Conservation (phyloP, 164 flowering plant genomes). For the Warburgia ugandensis region DNA sequence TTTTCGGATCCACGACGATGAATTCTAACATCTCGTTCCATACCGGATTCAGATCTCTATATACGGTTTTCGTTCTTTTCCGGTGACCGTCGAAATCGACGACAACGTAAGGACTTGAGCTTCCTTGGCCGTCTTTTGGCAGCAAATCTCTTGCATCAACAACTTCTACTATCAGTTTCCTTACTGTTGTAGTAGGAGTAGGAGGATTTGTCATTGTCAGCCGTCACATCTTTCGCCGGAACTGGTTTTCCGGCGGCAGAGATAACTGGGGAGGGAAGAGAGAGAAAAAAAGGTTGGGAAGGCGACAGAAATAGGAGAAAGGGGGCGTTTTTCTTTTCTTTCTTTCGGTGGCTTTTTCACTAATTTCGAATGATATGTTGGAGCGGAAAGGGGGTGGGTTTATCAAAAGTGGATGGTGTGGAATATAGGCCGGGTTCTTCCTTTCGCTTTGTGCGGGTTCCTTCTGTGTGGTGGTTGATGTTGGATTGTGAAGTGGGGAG, state of each 20-base stretch:
- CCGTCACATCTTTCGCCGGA: constrained; percentile 8
- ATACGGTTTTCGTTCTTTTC: constrained; percentile 52
- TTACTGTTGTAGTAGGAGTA: no score
- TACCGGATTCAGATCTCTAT: constrained; percentile 61
- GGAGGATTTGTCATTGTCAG: no score
- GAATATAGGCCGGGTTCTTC: no score
- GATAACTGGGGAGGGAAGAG: no score
- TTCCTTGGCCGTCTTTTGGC: constrained; percentile 95
- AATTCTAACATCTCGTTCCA: constrained; percentile 91
- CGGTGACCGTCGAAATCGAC: constrained; percentile 80
- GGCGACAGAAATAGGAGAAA: constrained; percentile 1
- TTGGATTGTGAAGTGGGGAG: no score
- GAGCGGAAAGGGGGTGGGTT: no score
- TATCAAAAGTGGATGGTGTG: no score
- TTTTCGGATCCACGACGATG: constrained; percentile 53
- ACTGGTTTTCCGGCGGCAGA: constrained; percentile 4
- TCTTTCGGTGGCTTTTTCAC: neutral
- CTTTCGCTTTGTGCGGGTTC: no score
- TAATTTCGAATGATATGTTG: no score
- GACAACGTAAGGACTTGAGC: constrained; percentile 85
- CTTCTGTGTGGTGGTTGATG: no score
- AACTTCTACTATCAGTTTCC: constrained; percentile 71
- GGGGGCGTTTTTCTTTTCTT: neutral
- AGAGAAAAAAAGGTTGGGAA: neutral
- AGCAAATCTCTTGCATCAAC: constrained; percentile 69